Evolutionary conservation across 2,329 filamentous ascomycete genomes (phyloP).

Genomic region (Gliomastix tumulicola): DNA sequence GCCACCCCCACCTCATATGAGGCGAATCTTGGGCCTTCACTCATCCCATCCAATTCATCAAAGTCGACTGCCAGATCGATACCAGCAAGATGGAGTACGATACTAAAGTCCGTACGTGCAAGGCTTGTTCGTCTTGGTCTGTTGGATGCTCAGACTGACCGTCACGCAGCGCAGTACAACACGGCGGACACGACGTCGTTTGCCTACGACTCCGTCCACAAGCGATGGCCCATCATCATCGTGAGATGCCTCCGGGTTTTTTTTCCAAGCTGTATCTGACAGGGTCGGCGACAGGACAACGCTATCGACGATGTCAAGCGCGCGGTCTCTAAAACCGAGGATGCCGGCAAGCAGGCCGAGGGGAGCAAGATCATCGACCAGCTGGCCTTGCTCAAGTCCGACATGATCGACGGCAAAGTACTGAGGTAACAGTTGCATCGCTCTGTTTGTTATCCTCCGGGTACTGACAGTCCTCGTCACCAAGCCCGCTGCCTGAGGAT

Average conservation of each 20-base stretch:
- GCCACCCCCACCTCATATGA: too few relatives aligned
- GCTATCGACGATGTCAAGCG: constrained; percentile 94
- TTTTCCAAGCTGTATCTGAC: not conserved
- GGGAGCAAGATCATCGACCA: constrained; percentile 80
- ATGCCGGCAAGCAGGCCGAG: constrained; percentile 63
- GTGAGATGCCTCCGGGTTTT: constrained; percentile 50
- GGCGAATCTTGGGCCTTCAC: too few relatives aligned
- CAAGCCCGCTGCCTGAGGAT: constrained; percentile 70
- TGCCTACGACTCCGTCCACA: constrained; percentile 74
- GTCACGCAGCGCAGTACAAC: constrained; percentile 44
- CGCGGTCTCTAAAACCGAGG: constrained; percentile 50
- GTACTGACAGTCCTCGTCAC: too few relatives aligned
- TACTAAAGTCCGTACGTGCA: constrained; percentile 61
- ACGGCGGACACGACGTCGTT: constrained; percentile 84
- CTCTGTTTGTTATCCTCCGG: too few relatives aligned
- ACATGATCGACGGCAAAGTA: constrained; percentile 80
- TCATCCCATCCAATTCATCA: too few relatives aligned
- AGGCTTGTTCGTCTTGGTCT: not conserved
- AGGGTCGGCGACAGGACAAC: constrained; percentile 62
- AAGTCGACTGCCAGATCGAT: too few relatives aligned
- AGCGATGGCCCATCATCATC: constrained; percentile 90
- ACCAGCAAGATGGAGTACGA: constrained; percentile 69
- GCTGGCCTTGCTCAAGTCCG: constrained; percentile 82
- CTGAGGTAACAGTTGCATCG: constrained; percentile 53
- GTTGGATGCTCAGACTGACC: not conserved